Evolutionary conservation across 805 yeast genomes (phyloP).

Genomic region (Starmerella scarabaei): DNA sequence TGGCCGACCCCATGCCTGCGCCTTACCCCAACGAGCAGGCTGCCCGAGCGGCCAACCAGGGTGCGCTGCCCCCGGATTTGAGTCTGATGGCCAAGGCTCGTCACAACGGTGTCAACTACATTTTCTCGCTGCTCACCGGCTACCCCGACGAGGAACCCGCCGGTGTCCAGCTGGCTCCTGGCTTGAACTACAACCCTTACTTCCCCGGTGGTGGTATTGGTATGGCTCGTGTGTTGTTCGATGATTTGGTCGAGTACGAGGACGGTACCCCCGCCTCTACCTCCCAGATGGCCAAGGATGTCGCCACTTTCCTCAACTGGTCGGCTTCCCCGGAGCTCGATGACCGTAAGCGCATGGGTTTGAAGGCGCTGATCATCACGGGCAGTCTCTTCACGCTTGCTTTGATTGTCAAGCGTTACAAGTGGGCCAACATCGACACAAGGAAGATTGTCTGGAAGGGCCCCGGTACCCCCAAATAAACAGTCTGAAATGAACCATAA

Average conservation of each 20-base stretch:
- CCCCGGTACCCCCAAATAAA: constrained; percentile 21
- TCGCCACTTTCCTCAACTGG: constrained; percentile 91
- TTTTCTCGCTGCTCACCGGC: constrained; percentile 89
- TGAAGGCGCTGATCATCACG: constrained; percentile 73
- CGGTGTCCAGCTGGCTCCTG: constrained; percentile 85
- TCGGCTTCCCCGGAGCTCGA: constrained; percentile 97
- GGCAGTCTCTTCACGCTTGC: constrained; percentile 70
- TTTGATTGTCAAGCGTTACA: constrained; percentile 91
- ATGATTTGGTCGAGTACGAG: constrained; percentile 94
- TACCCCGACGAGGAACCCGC: constrained; percentile 99
- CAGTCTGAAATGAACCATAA: neutral
- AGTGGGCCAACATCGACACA: constrained; percentile 92
- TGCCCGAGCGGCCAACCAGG: constrained; percentile 98
- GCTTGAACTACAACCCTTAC: constrained; percentile 96
- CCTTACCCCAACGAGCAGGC: constrained; percentile 98
- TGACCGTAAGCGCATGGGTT: constrained; percentile 92
- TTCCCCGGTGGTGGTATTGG: constrained; percentile 99
- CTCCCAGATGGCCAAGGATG: constrained; percentile 99
- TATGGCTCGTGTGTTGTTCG: constrained; percentile 96
- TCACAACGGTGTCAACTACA: constrained; percentile 95
- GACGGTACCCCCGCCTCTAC: constrained; percentile 98
- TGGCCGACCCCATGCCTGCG: constrained; percentile 87
- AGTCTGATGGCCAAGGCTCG: constrained; percentile 96
- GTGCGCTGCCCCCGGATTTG: constrained; percentile 97
- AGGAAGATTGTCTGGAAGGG: constrained; percentile 64